Conservation (phyloP, 2,329 filamentous ascomycete genomes). For the Penicillium paneum region DNA sequence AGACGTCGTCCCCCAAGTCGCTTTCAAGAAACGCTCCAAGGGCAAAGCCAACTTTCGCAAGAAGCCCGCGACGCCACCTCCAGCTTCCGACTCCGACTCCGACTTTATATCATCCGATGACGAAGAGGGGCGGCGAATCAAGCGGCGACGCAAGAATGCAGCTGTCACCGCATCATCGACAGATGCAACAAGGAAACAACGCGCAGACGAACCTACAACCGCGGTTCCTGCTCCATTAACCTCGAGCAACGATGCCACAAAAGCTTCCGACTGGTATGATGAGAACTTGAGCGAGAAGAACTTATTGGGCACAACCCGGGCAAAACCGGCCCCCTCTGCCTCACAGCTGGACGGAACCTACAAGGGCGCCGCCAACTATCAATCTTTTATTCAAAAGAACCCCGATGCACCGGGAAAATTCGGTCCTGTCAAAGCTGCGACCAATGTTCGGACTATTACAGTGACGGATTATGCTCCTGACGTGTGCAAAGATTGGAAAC, state of each 20-base stretch:
- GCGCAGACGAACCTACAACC: slow-evolving; percentile 54
- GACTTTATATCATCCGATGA: slow-evolving; percentile 73
- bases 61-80: slow-evolving; percentile 73
- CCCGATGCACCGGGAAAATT: slow-evolving; percentile 69
- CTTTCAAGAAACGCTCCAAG: slow-evolving; percentile 85
- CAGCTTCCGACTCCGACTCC: slow-evolving; percentile 55
- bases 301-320: slow-evolving; percentile 33
- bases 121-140: slow-evolving; percentile 71
- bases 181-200: slow-evolving; percentile 36
- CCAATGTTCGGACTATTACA: slow-evolving; percentile 87
- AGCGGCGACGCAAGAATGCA: slow-evolving; percentile 70
- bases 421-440: slow-evolving; percentile 79
- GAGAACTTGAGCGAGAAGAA: slow-evolving; percentile 57
- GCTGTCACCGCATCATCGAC: slow-evolving; percentile 63
- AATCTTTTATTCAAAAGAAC: slow-evolving; percentile 76
- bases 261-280: slow-evolving; percentile 84
- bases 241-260: slow-evolving; percentile 81
- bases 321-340: not conserved
- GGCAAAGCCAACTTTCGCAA: slow-evolving; percentile 76
- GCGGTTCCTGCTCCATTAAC: slow-evolving; percentile 62
- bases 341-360: slow-evolving; percentile 63
- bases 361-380: slow-evolving; percentile 69
- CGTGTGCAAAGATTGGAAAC: slow-evolving; percentile 91
- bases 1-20: slow-evolving; percentile 32
- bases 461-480: slow-evolving; percentile 88